These are phyloP conservation scores for Boletus pseudo-olivaceus DNA, from an alignment of 768 basidiomycete genomes.

Conservation along the genomic window DNA sequence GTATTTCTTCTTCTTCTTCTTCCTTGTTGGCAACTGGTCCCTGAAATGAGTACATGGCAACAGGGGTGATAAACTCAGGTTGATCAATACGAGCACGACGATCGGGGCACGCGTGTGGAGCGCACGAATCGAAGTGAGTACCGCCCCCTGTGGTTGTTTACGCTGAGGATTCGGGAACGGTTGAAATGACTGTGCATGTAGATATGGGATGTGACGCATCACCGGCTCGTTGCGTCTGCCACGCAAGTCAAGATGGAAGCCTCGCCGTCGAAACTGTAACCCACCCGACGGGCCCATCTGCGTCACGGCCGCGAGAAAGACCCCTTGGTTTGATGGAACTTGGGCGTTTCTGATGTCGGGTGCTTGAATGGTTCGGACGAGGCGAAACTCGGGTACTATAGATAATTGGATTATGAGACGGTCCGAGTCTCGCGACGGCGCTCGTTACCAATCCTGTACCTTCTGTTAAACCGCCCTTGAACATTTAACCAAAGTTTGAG, in stretches of 20 bases:
- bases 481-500: neutral
- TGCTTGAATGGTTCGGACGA: neutral
- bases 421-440: neutral
- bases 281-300: neutral
- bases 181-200: conserved; percentile 6
- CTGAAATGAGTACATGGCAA: neutral
- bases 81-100: conserved; percentile 38
- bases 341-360: neutral
- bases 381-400: neutral
- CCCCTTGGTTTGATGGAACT: neutral
- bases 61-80: conserved; percentile 43
- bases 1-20: conserved; percentile 9
- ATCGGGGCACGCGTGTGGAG: conserved; percentile 29
- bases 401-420: neutral
- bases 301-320: neutral
- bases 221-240: conserved; percentile 41
- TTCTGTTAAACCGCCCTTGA: neutral
- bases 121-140: conserved; percentile 40
- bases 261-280: conserved; percentile 18
- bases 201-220: conserved; percentile 42
- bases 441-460: neutral
- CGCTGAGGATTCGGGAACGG: neutral
- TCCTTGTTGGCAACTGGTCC: neutral
- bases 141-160: neutral
- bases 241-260: conserved; percentile 39